Percentiles rank a stretch among this genome's conserved stretches.
Conservation (phyloP, 2,329 filamentous ascomycete species). For the Xylaria sp. region DNA sequence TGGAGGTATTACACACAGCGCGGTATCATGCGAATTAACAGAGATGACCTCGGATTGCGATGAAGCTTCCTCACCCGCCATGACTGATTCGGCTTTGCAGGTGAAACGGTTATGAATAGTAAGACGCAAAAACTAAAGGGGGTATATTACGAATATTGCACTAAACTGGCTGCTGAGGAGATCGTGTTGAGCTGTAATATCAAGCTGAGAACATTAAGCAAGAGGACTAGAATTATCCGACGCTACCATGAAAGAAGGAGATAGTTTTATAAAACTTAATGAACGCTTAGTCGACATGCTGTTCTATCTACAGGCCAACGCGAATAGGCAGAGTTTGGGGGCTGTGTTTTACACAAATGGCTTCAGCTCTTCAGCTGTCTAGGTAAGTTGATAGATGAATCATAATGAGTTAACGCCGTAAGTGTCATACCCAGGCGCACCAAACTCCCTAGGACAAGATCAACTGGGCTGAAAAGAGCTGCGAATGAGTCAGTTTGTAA, state of each 20-base stretch:
- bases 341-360: slow-evolving; percentile 8
- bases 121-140: not conserved
- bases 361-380: not conserved
- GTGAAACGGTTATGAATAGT: not conserved
- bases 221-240: not conserved
- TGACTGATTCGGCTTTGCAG: slow-evolving; percentile 29
- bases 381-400: slow-evolving; percentile 2
- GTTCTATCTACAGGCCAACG: not conserved
- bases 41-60: slow-evolving; percentile 22
- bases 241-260: not conserved
- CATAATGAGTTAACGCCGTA: slow-evolving; percentile 31
- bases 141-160: not conserved
- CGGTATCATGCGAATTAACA: slow-evolving; percentile 64
- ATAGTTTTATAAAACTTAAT: slow-evolving; percentile 1
- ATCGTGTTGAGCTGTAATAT: not conserved
- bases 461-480: not conserved
- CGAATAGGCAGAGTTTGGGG: not conserved
- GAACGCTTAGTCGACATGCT: not conserved
- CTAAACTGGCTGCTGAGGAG: not conserved
- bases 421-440: slow-evolving; percentile 6
- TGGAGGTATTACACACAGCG: slow-evolving; percentile 70
- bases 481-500: slow-evolving; percentile 25
- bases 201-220: not conserved
- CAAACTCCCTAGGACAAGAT: not conserved
- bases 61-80: slow-evolving; percentile 37